A percentile compares a stretch with the other conserved stretches of the same genome.
These are phyloP conservation scores for Bidens hawaiensis DNA, from an alignment of 140 eudicot species.

Conservation along the genomic window DNA sequence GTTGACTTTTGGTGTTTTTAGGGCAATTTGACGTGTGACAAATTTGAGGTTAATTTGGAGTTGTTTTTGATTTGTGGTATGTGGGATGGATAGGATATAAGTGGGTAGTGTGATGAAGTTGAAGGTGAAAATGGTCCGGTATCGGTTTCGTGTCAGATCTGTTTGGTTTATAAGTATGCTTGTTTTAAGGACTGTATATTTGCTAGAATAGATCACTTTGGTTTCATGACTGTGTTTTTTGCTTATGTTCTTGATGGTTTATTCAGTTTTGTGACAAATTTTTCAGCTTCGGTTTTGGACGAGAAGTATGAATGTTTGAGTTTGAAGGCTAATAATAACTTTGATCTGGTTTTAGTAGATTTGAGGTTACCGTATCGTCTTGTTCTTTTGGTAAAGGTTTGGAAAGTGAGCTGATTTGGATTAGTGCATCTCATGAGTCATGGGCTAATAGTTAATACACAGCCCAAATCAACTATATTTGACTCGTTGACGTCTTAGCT, in stretches of 20 bases:
- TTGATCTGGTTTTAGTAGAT: background rate
- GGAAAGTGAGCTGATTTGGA: background rate
- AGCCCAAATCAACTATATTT: background rate
- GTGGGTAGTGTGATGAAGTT: background rate
- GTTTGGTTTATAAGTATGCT: background rate
- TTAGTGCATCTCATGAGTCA: background rate
- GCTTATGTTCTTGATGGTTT: background rate
- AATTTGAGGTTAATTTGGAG: background rate
- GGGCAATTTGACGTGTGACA: background rate
- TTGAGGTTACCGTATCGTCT: background rate
- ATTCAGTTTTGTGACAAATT: constrained; percentile 4
- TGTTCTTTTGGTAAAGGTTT: background rate
- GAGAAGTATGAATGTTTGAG: background rate
- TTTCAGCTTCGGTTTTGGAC: background rate
- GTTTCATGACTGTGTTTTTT: background rate
- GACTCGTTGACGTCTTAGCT: background rate
- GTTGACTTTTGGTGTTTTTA: constrained; percentile 19
- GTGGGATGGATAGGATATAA: background rate
- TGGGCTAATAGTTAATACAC: too few species aligned
- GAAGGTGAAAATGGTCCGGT: too few species aligned
- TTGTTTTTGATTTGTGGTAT: background rate
- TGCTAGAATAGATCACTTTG: background rate
- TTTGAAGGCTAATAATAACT: background rate
- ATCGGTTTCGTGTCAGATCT: too few species aligned
- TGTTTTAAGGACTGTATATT: background rate